phyloP scores from a whole-genome alignment of 1,284 basidiomycete species.

The Peniophora sp. region DNA sequence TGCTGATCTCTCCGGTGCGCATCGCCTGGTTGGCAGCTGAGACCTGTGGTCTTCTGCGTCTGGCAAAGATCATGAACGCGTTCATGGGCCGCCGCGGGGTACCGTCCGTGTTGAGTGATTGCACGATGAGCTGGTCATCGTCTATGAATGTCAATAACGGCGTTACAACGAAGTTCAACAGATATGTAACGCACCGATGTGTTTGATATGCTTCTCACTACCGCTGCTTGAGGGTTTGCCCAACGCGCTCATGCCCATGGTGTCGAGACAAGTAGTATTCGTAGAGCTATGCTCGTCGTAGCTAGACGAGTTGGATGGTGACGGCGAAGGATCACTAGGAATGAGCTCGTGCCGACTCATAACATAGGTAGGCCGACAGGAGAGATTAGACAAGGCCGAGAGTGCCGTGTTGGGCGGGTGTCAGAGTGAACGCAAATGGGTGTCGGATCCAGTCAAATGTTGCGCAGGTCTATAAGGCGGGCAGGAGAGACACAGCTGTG shows the following conservation, averaged over 20 bases:
- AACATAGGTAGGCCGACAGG: too few species aligned
- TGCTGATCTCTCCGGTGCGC: slow-evolving; percentile 80
- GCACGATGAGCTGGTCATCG: slow-evolving; percentile 54
- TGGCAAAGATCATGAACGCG: slow-evolving; percentile 85
- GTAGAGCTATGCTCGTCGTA: too few species aligned
- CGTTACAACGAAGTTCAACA: background rate
- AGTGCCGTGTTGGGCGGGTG: too few species aligned
- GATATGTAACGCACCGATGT: background rate
- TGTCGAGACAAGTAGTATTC: background rate
- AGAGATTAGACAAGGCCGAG: too few species aligned
- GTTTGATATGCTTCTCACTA: slow-evolving; percentile 2
- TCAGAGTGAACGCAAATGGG: too few species aligned
- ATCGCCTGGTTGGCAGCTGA: slow-evolving; percentile 75
- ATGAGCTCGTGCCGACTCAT: too few species aligned
- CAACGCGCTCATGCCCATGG: background rate
- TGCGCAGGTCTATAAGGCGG: too few species aligned
- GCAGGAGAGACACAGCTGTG: too few species aligned
- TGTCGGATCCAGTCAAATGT: too few species aligned
- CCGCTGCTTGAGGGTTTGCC: slow-evolving; percentile 10
- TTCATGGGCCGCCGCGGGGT: slow-evolving; percentile 85
- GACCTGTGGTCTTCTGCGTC: slow-evolving; percentile 72
- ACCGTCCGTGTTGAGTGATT: slow-evolving; percentile 74
- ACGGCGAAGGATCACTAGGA: too few species aligned
- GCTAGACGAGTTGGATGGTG: too few species aligned
- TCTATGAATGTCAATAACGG: slow-evolving; percentile 20